Conservation (phyloP, 2,329 filamentous ascomycete species). For the Cordyceps cicadae region DNA sequence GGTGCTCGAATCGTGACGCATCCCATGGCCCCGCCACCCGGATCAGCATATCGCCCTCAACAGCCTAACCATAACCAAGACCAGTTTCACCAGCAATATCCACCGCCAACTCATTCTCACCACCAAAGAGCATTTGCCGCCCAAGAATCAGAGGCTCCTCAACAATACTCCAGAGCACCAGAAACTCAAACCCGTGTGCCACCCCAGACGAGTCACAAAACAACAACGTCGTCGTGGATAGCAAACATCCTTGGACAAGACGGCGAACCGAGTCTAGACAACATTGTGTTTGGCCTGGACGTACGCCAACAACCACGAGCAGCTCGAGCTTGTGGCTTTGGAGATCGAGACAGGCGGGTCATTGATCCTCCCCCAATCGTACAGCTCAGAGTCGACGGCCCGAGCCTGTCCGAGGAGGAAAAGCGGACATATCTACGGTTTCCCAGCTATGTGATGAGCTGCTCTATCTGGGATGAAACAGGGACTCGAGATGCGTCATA, state of each 20-base stretch:
- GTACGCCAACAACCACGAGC: slow-evolving; percentile 73
- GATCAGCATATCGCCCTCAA: neutral
- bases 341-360: slow-evolving; percentile 71
- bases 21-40: neutral
- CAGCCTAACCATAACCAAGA: neutral
- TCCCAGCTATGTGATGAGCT: slow-evolving; percentile 65
- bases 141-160: slow-evolving; percentile 6
- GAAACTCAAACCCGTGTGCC: neutral
- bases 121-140: neutral
- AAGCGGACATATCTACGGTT: slow-evolving; percentile 43
- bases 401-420: slow-evolving; percentile 46
- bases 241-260: slow-evolving; percentile 21
- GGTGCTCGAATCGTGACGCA: neutral
- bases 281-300: slow-evolving; percentile 23
- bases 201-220: neutral
- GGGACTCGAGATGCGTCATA: slow-evolving; percentile 60
- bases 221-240: slow-evolving; percentile 13
- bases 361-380: slow-evolving; percentile 81
- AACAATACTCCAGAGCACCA: neutral
- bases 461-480: slow-evolving; percentile 64
- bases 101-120: neutral
- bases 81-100: slow-evolving; percentile 1
- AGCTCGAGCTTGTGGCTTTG: slow-evolving; percentile 74
- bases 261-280: slow-evolving; percentile 15
- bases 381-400: slow-evolving; percentile 58